Evolutionary conservation across 306 rosid species (phyloP).

Genomic region (Astragalus glycyphyllos): DNA sequence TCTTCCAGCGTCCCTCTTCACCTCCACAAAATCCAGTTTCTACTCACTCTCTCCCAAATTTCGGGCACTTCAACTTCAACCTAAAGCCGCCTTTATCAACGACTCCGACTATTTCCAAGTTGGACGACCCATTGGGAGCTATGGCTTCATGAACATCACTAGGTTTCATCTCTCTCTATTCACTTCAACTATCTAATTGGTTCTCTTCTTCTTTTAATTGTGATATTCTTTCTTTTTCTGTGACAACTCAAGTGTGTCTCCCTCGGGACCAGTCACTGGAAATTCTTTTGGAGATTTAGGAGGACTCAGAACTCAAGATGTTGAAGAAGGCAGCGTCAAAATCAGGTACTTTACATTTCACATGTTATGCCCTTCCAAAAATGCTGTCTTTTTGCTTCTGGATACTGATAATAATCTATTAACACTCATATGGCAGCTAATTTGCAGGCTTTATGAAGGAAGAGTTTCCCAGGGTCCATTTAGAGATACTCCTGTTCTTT

Average conservation of each 20-base stretch:
- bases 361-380: neutral
- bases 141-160: slow-evolving; percentile 91
- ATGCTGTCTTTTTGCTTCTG: slow-evolving; percentile 22
- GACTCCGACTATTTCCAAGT: slow-evolving; percentile 85
- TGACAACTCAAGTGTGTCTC: slow-evolving; percentile 38
- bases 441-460: slow-evolving; percentile 92
- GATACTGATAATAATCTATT: slow-evolving; percentile 57
- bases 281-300: slow-evolving; percentile 61
- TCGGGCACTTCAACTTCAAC: slow-evolving; percentile 31
- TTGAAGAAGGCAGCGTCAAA: slow-evolving; percentile 88
- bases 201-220: neutral
- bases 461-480: slow-evolving; percentile 86
- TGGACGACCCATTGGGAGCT: slow-evolving; percentile 85
- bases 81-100: slow-evolving; percentile 63
- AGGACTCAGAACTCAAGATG: slow-evolving; percentile 74
- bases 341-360: slow-evolving; percentile 55
- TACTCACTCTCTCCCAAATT: slow-evolving; percentile 30
- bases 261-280: slow-evolving; percentile 49
- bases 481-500: slow-evolving; percentile 69
- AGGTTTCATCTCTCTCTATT: slow-evolving; percentile 45
- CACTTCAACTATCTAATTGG: neutral
- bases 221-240: neutral
- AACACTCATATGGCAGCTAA: slow-evolving; percentile 60
- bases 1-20: slow-evolving; percentile 25
- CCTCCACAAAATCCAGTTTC: slow-evolving; percentile 18